phyloP scores from a whole-genome alignment of 148 eudicot genomes.

The Silene uniflora region DNA sequence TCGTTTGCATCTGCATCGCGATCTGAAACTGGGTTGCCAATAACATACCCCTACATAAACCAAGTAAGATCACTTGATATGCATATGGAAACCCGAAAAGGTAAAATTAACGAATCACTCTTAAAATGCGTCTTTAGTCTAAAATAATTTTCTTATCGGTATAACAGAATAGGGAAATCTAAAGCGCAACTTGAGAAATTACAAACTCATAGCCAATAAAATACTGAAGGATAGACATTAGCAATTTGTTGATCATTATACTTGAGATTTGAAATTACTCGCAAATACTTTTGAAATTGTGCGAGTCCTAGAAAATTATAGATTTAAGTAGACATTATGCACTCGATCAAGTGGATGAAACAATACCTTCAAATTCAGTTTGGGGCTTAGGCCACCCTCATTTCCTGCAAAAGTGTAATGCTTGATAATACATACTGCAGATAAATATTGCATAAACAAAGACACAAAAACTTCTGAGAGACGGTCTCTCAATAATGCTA shows the following conservation, averaged over 20 bases:
- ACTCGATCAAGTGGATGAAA: neutral
- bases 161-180: neutral
- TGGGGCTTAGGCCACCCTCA: neutral
- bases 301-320: neutral
- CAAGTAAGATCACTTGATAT: neutral
- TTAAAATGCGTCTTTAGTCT: neutral
- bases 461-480: no score
- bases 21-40: constrained; percentile 27
- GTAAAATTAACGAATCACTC: neutral
- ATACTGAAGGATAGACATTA: neutral
- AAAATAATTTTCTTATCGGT: no score
- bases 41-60: constrained; percentile 22
- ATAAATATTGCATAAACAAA: neutral
- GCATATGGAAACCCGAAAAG: neutral
- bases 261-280: neutral
- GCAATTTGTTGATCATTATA: neutral
- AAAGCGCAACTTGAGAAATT: no score
- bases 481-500: no score
- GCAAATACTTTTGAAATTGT: neutral
- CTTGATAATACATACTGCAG: no score
- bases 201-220: no score
- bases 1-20: neutral
- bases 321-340: neutral
- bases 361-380: constrained; percentile 11
- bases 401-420: constrained; percentile 8